Base-by-base conservation (phyloP, 1,139 yeast genomes). In the Ogataea hybrid region DNA sequence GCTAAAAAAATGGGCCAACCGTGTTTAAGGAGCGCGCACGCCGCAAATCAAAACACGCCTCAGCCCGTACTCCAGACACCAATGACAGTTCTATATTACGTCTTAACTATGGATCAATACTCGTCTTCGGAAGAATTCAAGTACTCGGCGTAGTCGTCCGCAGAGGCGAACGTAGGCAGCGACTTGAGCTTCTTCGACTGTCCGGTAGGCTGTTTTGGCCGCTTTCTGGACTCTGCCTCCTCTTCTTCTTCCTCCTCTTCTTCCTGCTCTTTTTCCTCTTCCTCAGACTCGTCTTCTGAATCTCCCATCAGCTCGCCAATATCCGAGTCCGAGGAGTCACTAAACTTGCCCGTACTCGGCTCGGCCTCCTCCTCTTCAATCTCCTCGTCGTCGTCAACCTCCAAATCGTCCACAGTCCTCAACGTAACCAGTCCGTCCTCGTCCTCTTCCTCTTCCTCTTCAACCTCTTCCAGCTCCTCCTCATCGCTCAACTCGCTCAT, bases 141-240 rank as follows among this genome's bases (percentile, higher is more conserved):
- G 57, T 83, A 84, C 59, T 84, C 71, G 17, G 95, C 84, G 62
- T 89, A 90, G 52, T 88, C 96, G 35, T 86, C 96, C 8, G 81
- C 95, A 36, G 94, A 82, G 2, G 96, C 97, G 69, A 88, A 90
- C 16, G 81, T 75, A 16, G 97, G 97, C 51, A 90, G 68, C 44
- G 75, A 67, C 64, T 79, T 83, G 51, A 71, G 67, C 60, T 72
- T 79, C 70, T 81, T 82, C 29, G 71, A 62, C 53, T 70, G 61
- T 60, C 50, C 61, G 59, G 32, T 20, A 6, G 32, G 39, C 10
- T 45, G 36, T 11, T 35, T 35, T 4, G 42, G 23, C 42, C 59
- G 53, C 46, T 56, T 59, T 31, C 46, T 32, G 25, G 47, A 39
- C 42, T 37, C 33, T 14, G 21, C 22, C 20, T 38, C 42, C 25